These are phyloP conservation scores for Myxozyma nipponensis DNA, from an alignment of 805 yeast genomes.

Conservation along the genomic window DNA sequence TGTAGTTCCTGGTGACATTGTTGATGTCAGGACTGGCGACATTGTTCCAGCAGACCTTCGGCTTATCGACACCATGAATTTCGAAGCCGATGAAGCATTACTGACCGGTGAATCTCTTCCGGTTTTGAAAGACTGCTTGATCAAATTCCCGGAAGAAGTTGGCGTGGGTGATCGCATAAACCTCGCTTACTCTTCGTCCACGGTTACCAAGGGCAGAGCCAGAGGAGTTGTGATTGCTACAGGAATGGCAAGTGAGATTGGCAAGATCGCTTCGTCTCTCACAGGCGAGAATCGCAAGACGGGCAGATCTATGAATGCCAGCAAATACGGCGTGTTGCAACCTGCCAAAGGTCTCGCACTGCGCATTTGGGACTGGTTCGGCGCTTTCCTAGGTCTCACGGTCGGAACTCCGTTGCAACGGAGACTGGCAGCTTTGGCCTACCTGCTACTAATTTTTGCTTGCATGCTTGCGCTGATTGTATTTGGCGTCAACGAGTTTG, in stretches of 20 bases:
- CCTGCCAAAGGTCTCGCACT: slow-evolving; percentile 43
- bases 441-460: slow-evolving; percentile 66
- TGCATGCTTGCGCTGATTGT: slow-evolving; percentile 83
- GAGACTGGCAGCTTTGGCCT: slow-evolving; percentile 71
- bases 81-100: slow-evolving; percentile 68
- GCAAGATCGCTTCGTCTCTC: slow-evolving; percentile 56
- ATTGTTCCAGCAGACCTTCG: slow-evolving; percentile 73
- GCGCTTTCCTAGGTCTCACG: slow-evolving; percentile 68
- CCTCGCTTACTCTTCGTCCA: slow-evolving; percentile 65
- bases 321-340: slow-evolving; percentile 24
- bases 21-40: slow-evolving; percentile 62
- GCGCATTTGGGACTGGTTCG: slow-evolving; percentile 53
- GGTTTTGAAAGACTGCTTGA: slow-evolving; percentile 50
- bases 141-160: slow-evolving; percentile 40
- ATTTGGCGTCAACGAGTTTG: slow-evolving; percentile 75
- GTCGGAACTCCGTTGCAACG: slow-evolving; percentile 81
- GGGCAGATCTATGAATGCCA: slow-evolving; percentile 20
- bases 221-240: slow-evolving; percentile 63
- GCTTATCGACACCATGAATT: slow-evolving; percentile 53
- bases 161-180: slow-evolving; percentile 74
- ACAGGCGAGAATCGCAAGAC: slow-evolving; percentile 16
- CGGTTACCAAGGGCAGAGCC: slow-evolving; percentile 72
- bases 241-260: slow-evolving; percentile 71
- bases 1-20: slow-evolving; percentile 72
- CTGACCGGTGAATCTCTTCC: slow-evolving; percentile 66